A percentile compares a stretch with the other conserved stretches of the same genome.
phyloP scores from a whole-genome alignment of 495 filamentous ascomycete species.

The Xylaria castorea region DNA sequence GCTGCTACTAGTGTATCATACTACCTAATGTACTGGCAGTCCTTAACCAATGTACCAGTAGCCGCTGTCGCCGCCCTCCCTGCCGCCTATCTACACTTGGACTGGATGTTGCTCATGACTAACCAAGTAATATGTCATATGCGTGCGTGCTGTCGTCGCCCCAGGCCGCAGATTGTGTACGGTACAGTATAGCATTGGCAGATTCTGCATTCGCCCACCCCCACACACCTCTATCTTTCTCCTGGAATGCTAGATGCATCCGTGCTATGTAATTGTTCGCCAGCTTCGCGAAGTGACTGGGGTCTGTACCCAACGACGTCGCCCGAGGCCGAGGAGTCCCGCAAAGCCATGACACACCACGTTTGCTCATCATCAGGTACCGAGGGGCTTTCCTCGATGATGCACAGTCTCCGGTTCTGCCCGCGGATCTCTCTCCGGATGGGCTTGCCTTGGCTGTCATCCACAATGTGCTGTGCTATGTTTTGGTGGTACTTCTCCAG shows the following conservation, averaged over 20 bases:
- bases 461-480: conserved; percentile 12
- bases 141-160: conserved; percentile 15
- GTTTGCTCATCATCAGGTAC: conserved; percentile 28
- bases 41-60: conserved; percentile 8
- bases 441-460: conserved; percentile 24
- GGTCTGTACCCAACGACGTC: conserved; percentile 26
- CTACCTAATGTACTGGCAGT: background rate
- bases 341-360: conserved; percentile 30
- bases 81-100: background rate
- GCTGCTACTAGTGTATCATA: background rate
- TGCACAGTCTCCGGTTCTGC: conserved; percentile 25
- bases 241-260: conserved; percentile 14
- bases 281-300: conserved; percentile 19
- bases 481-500: conserved; percentile 17
- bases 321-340: conserved; percentile 25
- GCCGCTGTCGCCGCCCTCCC: conserved; percentile 24
- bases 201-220: conserved; percentile 18
- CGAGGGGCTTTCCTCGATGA: conserved; percentile 21
- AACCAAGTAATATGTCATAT: conserved; percentile 15
- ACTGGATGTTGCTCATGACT: background rate
- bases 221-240: conserved; percentile 9
- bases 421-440: conserved; percentile 26
- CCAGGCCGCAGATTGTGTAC: background rate
- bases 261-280: background rate
- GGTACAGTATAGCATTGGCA: background rate